A percentile compares a stretch with the other conserved stretches of the same genome.
These are phyloP conservation scores for Sequoia sempervirens DNA, from an alignment of 75 land plant genomes.

Conservation along the genomic window DNA sequence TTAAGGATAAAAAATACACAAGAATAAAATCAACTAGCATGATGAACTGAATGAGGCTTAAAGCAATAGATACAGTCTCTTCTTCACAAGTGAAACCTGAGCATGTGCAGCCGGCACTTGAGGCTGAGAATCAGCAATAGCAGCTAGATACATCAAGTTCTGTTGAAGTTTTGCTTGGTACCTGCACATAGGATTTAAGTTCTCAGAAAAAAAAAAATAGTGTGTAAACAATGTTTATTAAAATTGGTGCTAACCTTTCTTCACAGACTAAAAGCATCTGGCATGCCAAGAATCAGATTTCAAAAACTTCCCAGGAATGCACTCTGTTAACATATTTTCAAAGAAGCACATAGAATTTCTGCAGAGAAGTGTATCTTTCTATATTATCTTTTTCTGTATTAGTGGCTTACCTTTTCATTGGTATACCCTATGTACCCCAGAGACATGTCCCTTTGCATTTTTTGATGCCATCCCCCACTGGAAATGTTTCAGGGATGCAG, in stretches of 20 bases:
- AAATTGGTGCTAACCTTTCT: background rate
- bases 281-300: background rate
- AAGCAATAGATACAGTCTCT: background rate
- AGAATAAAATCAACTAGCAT: background rate
- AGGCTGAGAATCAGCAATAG: slow-evolving; percentile 93
- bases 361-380: background rate
- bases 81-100: slow-evolving; percentile 39
- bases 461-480: too few relatives aligned
- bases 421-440: background rate
- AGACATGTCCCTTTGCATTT: too few relatives aligned
- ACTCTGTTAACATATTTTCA: background rate
- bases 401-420: background rate
- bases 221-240: background rate
- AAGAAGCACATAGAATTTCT: background rate
- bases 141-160: slow-evolving; percentile 89
- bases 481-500: too few relatives aligned
- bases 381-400: background rate
- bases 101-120: slow-evolving; percentile 50
- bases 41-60: background rate
- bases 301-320: background rate
- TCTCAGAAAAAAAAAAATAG: background rate
- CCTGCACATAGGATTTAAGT: slow-evolving; percentile 20
- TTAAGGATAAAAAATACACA: background rate
- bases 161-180: slow-evolving; percentile 87
- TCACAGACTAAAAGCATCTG: background rate